Evolutionary conservation across 257 asterid genomes (phyloP), one percentile per base, ranked within the genome.

Genomic region (Fraxinus americana): DNA sequence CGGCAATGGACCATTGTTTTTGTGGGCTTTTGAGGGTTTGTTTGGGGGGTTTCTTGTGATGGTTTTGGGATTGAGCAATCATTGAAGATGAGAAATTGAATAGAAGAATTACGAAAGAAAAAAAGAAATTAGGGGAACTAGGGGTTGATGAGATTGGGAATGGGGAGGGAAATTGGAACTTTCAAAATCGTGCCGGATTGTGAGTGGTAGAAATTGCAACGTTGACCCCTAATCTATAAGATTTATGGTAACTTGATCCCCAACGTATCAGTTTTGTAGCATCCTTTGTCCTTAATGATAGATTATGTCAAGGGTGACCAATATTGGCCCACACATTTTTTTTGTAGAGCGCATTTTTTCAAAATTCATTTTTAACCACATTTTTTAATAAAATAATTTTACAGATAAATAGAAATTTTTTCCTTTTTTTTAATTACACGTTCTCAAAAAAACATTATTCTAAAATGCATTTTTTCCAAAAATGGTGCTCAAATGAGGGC

Each of bases 1-100:
- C 95, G 79, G 85, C 59, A 84, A 96, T 81, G 0, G 97, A 89
- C 93, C 92, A 92, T 27, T 85, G 82, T 75, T 79, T 84, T 73
- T 77, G 10, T 71, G 84, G 57, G 77, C 73, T 25, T 41, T 69
- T 74, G 63, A 70, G 23, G 43, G 86, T 78, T 39, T 68, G 85
- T 66, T 80, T 87, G 3, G 89, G 92, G 17, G 97, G 91, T 78
- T 82, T 88, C 61, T 75, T 78, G 14, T 25, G 66, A 9, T 77
- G 76, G 21, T n/a, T 43, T 48, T 54, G 82, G 25, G 79, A 79
- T 41, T 79, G 81, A 30, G 80, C 70, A 27, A 80, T 19, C 95
- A 89, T 90, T 73, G 83, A 77, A 66, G 36, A 61, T 68, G 77
- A 63, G 32, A 35, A 76, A 71, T 32, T 43, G 76, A 57, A 72